Base-by-base conservation (phyloP, 768 basidiomycete species). In the Lactarius sanguifluus region DNA sequence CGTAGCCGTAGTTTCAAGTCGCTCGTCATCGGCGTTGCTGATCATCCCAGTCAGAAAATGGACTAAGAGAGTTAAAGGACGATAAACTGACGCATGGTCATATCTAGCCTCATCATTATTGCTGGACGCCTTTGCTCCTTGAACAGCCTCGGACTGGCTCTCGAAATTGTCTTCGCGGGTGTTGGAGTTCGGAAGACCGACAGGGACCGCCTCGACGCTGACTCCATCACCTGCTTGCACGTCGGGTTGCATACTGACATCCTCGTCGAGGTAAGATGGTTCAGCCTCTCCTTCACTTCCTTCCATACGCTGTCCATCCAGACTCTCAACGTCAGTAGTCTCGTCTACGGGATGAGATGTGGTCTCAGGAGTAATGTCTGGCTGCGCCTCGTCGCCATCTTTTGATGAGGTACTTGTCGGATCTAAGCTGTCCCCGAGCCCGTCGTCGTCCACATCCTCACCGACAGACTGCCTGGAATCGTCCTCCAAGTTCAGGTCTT, bases 401-500 rank as follows among this genome's bases (percentile, higher is more conserved):
- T 76, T 61, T 15, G 72, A 69, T 4, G 64, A 59, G 20, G 68
- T 64, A 16, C 72, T 66, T 34, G 54, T 59, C 5, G 70, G 71
- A 38, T 69, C 68, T 12, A 69, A 69, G 9, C 74, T 72, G 28
- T 71, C 59, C 30, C 32, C 45, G 38, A 20, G 9, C 38, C 34
- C 61, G n/a, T 64, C 56, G 2, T 75, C 75, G 59, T 77, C 73
- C 25, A 79, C 77, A 15, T 75, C 76, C 43, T 77, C 76, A 25
- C 72, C 69, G 13, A 78, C 76, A 57, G 75, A 34, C 5, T 40
- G 59, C 45, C 70, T 70, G 23, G 74, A 72, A 23, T 67, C 74
- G 30, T 62, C 69, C 12, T 78, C 83, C 15, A 96, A 75, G 61
- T 93, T 80, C 77, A 96, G 81, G 68, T 94, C 87, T 40, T 98